phyloP scores from a whole-genome alignment of 306 rosid genomes.

The Aeschynomene evenia region DNA sequence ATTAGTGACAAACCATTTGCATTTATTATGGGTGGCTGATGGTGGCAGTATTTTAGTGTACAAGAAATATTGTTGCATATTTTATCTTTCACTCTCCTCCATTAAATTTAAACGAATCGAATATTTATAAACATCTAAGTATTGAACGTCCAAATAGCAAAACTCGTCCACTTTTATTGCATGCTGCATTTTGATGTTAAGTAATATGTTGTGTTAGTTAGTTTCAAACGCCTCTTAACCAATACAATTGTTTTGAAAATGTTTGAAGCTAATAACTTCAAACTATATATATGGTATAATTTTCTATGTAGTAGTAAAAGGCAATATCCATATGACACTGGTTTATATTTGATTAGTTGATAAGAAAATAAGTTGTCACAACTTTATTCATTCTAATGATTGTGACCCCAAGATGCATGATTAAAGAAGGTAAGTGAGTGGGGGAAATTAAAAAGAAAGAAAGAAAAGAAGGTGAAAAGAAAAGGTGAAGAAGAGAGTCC shows the following conservation, averaged over 20 bases:
- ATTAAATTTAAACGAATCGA: too few relatives aligned
- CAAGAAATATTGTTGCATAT: too few relatives aligned
- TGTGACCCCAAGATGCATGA: neutral
- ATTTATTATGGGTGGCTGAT: too few relatives aligned
- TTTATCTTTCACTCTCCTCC: too few relatives aligned
- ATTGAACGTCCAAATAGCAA: too few relatives aligned
- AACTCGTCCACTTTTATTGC: too few relatives aligned
- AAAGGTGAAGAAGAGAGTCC: constrained; percentile 22
- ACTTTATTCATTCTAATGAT: neutral
- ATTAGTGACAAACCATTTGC: too few relatives aligned
- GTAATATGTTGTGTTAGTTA: neutral
- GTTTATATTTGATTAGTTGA: neutral
- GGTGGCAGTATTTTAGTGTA: too few relatives aligned
- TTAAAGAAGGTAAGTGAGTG: neutral
- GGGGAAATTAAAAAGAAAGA: too few relatives aligned
- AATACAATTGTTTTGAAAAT: neutral
- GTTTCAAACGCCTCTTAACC: neutral
- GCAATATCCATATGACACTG: neutral
- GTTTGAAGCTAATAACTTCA: neutral
- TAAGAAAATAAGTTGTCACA: neutral
- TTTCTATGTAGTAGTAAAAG: too few relatives aligned
- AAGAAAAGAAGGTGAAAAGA: neutral
- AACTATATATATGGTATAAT: neutral
- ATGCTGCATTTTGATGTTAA: neutral
- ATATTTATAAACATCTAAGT: too few relatives aligned